A percentile compares a stretch with the other conserved stretches of the same genome.
phyloP scores from a whole-genome alignment of 805 yeast genomes.

The Barnettozyma sp. region DNA sequence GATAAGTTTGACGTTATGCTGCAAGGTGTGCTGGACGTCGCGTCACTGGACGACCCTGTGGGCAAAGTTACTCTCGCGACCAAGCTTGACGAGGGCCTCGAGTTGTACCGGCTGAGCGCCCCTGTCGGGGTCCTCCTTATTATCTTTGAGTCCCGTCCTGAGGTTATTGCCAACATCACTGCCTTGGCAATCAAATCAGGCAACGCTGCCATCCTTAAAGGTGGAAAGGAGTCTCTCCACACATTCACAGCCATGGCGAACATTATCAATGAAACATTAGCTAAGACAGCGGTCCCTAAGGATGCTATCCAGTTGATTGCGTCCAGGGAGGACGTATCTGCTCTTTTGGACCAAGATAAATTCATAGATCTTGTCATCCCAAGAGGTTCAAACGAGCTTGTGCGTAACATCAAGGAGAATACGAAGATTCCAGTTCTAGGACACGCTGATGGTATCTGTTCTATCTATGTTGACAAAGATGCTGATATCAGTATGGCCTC shows the following conservation, averaged over 20 bases:
- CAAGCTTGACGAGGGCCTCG: constrained; percentile 84
- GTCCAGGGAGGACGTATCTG: constrained; percentile 86
- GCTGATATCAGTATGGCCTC: constrained; percentile 77
- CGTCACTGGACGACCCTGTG: constrained; percentile 82
- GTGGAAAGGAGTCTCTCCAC: constrained; percentile 88
- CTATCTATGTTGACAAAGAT: constrained; percentile 71
- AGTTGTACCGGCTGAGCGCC: constrained; percentile 74
- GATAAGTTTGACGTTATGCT: constrained; percentile 92
- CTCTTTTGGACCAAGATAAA: constrained; percentile 74
- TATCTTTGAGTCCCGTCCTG: constrained; percentile 95
- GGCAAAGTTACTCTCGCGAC: constrained; percentile 82
- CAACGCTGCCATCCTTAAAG: constrained; percentile 92
- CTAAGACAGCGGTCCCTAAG: constrained; percentile 62
- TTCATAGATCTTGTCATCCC: constrained; percentile 95
- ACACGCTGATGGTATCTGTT: constrained; percentile 97
- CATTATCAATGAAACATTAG: constrained; percentile 55
- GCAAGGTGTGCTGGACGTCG: constrained; percentile 90
- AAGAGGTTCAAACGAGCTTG: constrained; percentile 93
- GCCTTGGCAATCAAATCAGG: constrained; percentile 95
- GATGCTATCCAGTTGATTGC: constrained; percentile 81
- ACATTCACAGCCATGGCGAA: constrained; percentile 80
- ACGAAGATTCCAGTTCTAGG: constrained; percentile 97
- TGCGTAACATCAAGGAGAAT: constrained; percentile 72
- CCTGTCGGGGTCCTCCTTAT: constrained; percentile 93
- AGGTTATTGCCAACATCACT: constrained; percentile 95